These are phyloP conservation scores for Mucor ambiguus DNA, from an alignment of 371 early-diverging fungal species.

Conservation along the genomic window DNA sequence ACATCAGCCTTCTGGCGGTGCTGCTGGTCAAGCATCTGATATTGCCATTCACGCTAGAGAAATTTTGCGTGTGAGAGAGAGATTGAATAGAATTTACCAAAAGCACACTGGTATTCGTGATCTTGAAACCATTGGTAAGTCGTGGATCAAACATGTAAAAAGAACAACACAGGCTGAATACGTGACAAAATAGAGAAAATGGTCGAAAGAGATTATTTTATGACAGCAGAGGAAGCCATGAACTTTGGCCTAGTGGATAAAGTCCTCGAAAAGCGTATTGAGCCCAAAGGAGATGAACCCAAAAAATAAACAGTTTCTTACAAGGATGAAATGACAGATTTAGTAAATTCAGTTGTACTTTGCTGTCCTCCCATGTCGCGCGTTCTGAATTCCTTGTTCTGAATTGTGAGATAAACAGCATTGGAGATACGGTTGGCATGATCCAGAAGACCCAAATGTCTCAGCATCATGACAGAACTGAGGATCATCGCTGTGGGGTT, in stretches of 20 bases:
- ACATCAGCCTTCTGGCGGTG: slow-evolving; percentile 97
- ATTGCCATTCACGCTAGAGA: slow-evolving; percentile 97
- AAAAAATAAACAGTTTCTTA: slow-evolving; percentile 32
- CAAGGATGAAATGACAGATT: slow-evolving; percentile 70
- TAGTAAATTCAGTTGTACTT: slow-evolving; percentile 92
- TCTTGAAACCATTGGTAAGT: slow-evolving; percentile 80
- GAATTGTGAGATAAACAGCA: slow-evolving; percentile 49
- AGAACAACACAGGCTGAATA: neutral
- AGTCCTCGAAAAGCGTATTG: slow-evolving; percentile 69
- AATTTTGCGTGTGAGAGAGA: slow-evolving; percentile 87
- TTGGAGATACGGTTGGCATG: slow-evolving; percentile 87
- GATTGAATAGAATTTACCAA: slow-evolving; percentile 86
- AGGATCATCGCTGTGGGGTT: slow-evolving; percentile 96
- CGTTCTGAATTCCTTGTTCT: slow-evolving; percentile 26
- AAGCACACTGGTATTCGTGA: slow-evolving; percentile 84
- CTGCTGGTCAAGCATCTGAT: slow-evolving; percentile 96
- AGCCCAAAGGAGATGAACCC: slow-evolving; percentile 38
- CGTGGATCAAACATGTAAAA: neutral
- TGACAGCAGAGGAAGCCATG: slow-evolving; percentile 91
- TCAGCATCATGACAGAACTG: slow-evolving; percentile 95
- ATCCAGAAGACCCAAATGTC: slow-evolving; percentile 85
- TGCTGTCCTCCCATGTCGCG: slow-evolving; percentile 47
- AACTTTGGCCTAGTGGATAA: slow-evolving; percentile 93
- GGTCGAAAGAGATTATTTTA: slow-evolving; percentile 95
- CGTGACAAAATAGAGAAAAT: slow-evolving; percentile 57